Base-by-base conservation (phyloP, 768 basidiomycete genomes). In the Tephrocybe sp. region DNA sequence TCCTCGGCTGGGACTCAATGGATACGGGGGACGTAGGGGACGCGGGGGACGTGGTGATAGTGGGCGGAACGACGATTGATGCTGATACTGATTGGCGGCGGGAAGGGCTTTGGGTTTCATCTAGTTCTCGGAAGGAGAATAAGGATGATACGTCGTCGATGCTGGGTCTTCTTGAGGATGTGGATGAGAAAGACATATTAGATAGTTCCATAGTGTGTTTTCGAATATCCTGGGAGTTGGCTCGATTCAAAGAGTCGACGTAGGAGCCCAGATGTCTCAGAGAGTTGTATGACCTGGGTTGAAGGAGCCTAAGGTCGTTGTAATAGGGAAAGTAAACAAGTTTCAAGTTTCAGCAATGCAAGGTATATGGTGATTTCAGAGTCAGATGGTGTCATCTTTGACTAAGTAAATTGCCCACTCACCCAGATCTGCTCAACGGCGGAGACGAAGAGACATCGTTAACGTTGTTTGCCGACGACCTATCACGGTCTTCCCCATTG, bases 151-250 rank as follows among this genome's bases (percentile, higher is more conserved):
- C 26, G 26, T 26, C 26, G 16, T 10, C 20, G 0, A 8, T 41
- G 17, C 34, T 31, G 32, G 39, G 26, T 53, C 34, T 46, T 12
- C n/a, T 36, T n/a, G 51, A 57, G 32, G 56, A 53, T 35, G 50
- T 45, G 33, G 60, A 55, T 13, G 76, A 65, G 49, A 73, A 65
- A 4, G 76, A 68, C 64, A 83, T 75, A 47, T 69, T 72, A 14
- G 87, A 86, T 3, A 91, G 72, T 45, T 84, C 74, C 62, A 90
- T 75, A 0, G 88, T 89, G 55, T 70, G 75, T 31, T 79, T 72
- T 14, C 89, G 81, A 53, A 90, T 91, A 55, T 77, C 77, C 55
- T 82, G 83, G 1, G 82, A 81, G 58, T 83, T 86, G 8, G 78
- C 71, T 7, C 63, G 44, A 13, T 30, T 35, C 48, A 52, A 40